Evolutionary conservation across 306 rosid species (phyloP).

Genomic region (Citrullus amarus): DNA sequence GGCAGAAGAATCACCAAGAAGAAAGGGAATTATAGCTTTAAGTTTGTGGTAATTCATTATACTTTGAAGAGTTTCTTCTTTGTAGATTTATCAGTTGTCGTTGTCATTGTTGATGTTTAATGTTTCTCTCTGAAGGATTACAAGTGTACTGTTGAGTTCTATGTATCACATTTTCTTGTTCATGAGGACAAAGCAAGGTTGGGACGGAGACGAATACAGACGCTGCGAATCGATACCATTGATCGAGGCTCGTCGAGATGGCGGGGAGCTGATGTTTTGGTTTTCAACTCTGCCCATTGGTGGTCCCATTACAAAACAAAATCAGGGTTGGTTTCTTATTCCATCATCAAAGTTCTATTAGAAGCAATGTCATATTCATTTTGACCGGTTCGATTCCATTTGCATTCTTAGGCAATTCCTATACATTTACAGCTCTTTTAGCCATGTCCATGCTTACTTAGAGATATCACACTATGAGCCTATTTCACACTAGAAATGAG

Average conservation of each 20-base stretch:
- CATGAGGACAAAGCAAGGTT: slow-evolving; percentile 75
- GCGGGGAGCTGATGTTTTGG: slow-evolving; percentile 81
- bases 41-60: slow-evolving; percentile 62
- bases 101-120: background rate
- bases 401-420: background rate
- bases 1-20: slow-evolving; percentile 69
- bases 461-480: background rate
- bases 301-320: slow-evolving; percentile 92
- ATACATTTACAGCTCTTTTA: background rate
- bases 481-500: background rate
- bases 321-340: slow-evolving; percentile 58
- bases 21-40: slow-evolving; percentile 75
- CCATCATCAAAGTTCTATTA: background rate
- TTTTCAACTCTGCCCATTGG: slow-evolving; percentile 96
- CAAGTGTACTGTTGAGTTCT: slow-evolving; percentile 74
- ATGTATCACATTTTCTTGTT: slow-evolving; percentile 69
- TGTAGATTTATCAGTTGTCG: background rate
- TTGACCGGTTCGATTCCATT: background rate
- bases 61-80: slow-evolving; percentile 5
- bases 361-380: background rate
- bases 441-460: background rate
- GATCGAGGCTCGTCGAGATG: slow-evolving; percentile 87
- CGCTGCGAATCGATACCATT: slow-evolving; percentile 62
- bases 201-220: slow-evolving; percentile 57
- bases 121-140: slow-evolving; percentile 46